These are phyloP conservation scores for Podospora fimiseda DNA, from an alignment of 495 filamentous ascomycete species.

Conservation along the genomic window DNA sequence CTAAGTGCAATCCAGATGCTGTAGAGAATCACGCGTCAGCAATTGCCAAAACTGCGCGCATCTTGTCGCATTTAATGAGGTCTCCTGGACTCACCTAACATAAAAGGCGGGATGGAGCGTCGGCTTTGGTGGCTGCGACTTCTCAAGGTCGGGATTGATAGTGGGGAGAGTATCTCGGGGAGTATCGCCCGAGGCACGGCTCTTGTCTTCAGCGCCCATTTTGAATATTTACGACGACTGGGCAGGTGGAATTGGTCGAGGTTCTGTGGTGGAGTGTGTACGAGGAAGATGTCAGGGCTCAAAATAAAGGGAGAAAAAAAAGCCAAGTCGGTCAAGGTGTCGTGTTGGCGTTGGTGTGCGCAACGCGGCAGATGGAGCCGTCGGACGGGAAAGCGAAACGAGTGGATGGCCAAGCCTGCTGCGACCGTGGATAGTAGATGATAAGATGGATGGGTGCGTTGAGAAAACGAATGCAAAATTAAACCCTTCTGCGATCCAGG, in stretches of 20 bases:
- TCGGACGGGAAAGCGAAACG: constrained; percentile 18
- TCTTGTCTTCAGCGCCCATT: constrained; percentile 64
- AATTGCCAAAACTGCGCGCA: too few relatives aligned
- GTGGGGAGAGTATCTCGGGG: constrained; percentile 65
- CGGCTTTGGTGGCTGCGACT: constrained; percentile 54
- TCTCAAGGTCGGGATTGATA: constrained; percentile 65
- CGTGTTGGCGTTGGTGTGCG: constrained; percentile 8
- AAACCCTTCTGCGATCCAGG: not conserved
- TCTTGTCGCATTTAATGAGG: not conserved
- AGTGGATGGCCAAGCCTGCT: constrained; percentile 33
- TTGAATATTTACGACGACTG: not conserved
- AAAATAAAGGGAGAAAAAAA: constrained; percentile 1
- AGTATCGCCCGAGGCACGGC: constrained; percentile 67
- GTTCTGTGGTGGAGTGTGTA: constrained; percentile 1
- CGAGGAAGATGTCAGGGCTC: constrained; percentile 6
- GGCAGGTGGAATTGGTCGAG: constrained; percentile 5
- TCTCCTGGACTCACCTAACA: constrained; percentile 60
- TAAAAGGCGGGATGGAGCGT: constrained; percentile 80
- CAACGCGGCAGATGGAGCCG: constrained; percentile 7
- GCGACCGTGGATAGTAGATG: constrained; percentile 16
- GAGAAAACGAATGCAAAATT: too few relatives aligned
- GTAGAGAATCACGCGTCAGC: constrained; percentile 14
- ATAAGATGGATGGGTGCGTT: too few relatives aligned
- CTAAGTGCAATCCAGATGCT: constrained; percentile 89
- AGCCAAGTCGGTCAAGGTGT: not conserved